Percentiles rank a stretch among this genome's conserved stretches.
phyloP scores from a whole-genome alignment of 1,284 basidiomycete species.

The Boletus sp. region DNA sequence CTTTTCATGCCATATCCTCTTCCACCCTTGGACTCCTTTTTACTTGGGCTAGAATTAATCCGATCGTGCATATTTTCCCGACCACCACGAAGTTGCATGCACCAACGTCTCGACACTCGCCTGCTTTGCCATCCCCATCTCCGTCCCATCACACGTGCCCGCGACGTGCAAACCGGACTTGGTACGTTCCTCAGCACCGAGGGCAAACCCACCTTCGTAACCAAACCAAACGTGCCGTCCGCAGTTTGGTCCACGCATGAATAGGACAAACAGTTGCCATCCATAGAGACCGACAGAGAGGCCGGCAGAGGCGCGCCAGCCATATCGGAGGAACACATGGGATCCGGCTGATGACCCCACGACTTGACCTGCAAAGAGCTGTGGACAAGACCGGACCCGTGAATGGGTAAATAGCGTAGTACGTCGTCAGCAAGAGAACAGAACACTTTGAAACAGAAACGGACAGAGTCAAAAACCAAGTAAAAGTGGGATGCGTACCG shows the following conservation, averaged over 20 bases:
- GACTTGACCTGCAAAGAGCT: conserved; percentile 45
- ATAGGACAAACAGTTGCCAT: conserved; percentile 37
- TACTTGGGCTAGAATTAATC: neutral
- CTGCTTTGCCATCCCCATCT: neutral
- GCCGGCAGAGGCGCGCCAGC: conserved; percentile 49
- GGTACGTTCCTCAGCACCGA: neutral
- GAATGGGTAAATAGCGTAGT: no score
- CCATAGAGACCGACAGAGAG: conserved; percentile 47
- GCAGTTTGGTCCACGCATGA: conserved; percentile 44
- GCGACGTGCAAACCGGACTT: neutral
- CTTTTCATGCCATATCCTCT: neutral
- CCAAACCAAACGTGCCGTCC: conserved; percentile 31
- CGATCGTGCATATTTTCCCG: conserved; percentile 3
- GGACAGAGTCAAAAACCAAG: neutral
- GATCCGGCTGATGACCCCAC: conserved; percentile 53
- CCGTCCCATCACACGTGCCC: neutral
- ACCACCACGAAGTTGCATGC: conserved; percentile 6
- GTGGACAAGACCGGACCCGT: conserved; percentile 1
- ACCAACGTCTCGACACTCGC: conserved; percentile 8
- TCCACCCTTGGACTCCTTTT: neutral
- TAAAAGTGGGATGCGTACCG: conserved; percentile 34
- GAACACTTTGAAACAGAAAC: neutral
- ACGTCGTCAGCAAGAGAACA: neutral
- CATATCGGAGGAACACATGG: conserved; percentile 46
- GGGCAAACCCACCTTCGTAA: conserved; percentile 20